phyloP scores from a whole-genome alignment of 257 asterid genomes.

The Przewalskia tangutica region DNA sequence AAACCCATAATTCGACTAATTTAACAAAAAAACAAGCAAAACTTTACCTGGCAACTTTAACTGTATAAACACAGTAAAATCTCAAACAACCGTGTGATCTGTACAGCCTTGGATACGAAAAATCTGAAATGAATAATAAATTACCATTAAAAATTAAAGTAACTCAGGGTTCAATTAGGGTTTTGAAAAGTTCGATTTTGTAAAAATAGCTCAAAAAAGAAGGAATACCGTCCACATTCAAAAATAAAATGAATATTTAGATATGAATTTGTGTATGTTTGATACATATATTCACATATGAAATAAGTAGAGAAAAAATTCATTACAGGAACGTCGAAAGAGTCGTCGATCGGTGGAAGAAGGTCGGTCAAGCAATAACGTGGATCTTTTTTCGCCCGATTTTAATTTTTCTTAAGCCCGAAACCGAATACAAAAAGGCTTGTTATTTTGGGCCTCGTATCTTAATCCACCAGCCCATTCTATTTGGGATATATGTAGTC shows the following conservation, averaged over 20 bases:
- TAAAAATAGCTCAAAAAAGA: background rate
- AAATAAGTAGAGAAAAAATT: slow-evolving; percentile 7
- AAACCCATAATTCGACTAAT: slow-evolving; percentile 9
- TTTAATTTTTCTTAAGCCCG: background rate
- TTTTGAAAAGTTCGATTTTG: slow-evolving; percentile 24
- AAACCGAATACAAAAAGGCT: background rate
- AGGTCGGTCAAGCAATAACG: slow-evolving; percentile 46
- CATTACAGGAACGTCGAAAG: slow-evolving; percentile 17
- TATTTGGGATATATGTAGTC: background rate
- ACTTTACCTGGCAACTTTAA: slow-evolving; percentile 19
- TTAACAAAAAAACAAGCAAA: background rate
- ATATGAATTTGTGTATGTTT: slow-evolving; percentile 5
- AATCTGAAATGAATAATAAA: slow-evolving; percentile 33
- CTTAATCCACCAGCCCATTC: background rate
- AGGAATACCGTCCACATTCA: slow-evolving; percentile 4
- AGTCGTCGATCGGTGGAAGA: slow-evolving; percentile 33
- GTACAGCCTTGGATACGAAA: slow-evolving; percentile 28
- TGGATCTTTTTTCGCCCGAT: slow-evolving; percentile 12
- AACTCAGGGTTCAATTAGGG: slow-evolving; percentile 65
- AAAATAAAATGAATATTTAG: slow-evolving; percentile 9
- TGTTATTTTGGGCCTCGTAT: background rate
- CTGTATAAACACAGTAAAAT: slow-evolving; percentile 23
- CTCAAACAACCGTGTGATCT: slow-evolving; percentile 44
- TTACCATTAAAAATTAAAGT: slow-evolving; percentile 16
- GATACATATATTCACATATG: background rate